These are phyloP conservation scores for Yamagishiella unicocca DNA, from an alignment of 139 green algal genomes.

Conservation along the genomic window DNA sequence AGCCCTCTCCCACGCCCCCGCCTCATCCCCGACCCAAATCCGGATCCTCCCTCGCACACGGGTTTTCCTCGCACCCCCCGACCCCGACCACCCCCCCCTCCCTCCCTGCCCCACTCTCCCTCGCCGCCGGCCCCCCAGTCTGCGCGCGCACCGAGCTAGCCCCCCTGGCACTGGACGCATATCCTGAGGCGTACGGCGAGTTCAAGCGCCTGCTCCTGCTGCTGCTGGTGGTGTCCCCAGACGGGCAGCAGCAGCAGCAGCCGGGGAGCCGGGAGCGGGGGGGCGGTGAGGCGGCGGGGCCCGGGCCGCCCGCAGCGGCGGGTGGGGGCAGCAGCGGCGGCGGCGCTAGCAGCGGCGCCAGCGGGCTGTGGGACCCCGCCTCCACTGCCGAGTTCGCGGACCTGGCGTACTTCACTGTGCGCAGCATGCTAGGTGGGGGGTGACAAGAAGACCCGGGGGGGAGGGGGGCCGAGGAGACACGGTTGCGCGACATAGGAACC, in stretches of 20 bases:
- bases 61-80: too few relatives aligned
- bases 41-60: too few relatives aligned
- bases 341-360: background rate
- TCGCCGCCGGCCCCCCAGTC: conserved; percentile 46
- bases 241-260: conserved; percentile 53
- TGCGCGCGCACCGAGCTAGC: conserved; percentile 71
- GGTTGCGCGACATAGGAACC: too few relatives aligned
- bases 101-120: too few relatives aligned
- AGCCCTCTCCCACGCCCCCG: too few relatives aligned
- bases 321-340: background rate
- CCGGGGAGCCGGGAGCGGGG: conserved; percentile 50
- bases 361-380: background rate
- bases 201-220: conserved; percentile 77
- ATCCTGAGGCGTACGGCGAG: conserved; percentile 80
- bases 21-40: background rate
- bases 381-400: conserved; percentile 21
- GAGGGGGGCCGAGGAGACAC: background rate
- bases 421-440: conserved; percentile 10
- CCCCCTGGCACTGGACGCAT: conserved; percentile 75
- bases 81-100: conserved; percentile 22
- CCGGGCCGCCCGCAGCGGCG: background rate
- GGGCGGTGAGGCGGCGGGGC: background rate
- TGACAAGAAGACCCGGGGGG: background rate
- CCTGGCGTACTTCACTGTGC: conserved; percentile 21
- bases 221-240: conserved; percentile 55